phyloP scores from a whole-genome alignment of 805 yeast genomes.

The Candida sanyiensis region DNA sequence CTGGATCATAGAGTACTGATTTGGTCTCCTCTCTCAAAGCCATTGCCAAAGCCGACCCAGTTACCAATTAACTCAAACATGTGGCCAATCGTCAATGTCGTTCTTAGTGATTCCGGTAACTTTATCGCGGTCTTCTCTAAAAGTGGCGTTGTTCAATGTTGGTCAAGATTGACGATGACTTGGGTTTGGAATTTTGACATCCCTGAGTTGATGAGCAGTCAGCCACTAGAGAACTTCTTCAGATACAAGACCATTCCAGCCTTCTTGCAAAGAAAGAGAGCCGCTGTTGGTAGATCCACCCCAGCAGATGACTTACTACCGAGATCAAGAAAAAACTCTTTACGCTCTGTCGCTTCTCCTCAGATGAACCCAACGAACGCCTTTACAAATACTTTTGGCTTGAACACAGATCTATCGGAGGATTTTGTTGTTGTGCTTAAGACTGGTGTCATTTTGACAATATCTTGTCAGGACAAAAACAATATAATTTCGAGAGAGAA shows the following conservation, averaged over 20 bases:
- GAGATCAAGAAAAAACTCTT: constrained; percentile 30
- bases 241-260: constrained; percentile 48
- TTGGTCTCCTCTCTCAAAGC: constrained; percentile 64
- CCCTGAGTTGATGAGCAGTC: constrained; percentile 31
- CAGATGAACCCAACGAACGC: constrained; percentile 18
- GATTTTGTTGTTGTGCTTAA: constrained; percentile 44
- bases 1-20: constrained; percentile 65
- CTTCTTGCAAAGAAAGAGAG: constrained; percentile 30
- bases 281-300: constrained; percentile 8
- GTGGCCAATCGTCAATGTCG: constrained; percentile 59
- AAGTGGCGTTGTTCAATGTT: constrained; percentile 51
- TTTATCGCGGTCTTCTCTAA: constrained; percentile 50
- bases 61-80: constrained; percentile 38
- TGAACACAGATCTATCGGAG: constrained; percentile 27
- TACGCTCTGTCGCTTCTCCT: constrained; percentile 26
- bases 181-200: constrained; percentile 49
- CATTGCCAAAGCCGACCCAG: constrained; percentile 40
- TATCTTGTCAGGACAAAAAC: constrained; percentile 46
- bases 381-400: constrained; percentile 21
- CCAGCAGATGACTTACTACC: constrained; percentile 16
- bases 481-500: constrained; percentile 26
- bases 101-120: constrained; percentile 53
- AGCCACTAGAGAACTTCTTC: constrained; percentile 54
- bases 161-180: constrained; percentile 47
- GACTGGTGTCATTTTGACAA: constrained; percentile 43